Conservation (phyloP, 805 yeast species). For the Alloascoidea hylecoeti region DNA sequence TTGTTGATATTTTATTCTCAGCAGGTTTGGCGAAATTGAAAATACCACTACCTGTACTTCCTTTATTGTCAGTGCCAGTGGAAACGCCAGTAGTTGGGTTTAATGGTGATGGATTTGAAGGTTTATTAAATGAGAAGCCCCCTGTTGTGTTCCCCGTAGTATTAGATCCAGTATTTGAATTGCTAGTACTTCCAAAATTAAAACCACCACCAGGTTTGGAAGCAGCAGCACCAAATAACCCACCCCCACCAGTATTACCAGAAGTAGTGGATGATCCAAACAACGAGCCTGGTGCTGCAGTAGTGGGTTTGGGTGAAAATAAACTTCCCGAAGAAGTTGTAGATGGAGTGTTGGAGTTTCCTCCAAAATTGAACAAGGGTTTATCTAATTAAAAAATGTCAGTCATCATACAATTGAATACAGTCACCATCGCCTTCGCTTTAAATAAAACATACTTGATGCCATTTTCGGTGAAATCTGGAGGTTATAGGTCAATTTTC, state of each 20-base stretch:
- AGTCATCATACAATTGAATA: neutral
- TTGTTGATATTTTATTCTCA: neutral
- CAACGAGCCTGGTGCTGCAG: too few relatives aligned
- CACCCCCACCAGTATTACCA: neutral
- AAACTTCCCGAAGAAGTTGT: too few relatives aligned
- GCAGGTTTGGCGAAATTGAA: neutral
- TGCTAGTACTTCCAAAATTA: too few relatives aligned
- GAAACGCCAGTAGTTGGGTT: slow-evolving; percentile 1
- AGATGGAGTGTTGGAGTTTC: too few relatives aligned
- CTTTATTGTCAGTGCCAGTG: neutral
- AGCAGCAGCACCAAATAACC: too few relatives aligned
- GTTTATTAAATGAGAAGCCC: neutral
- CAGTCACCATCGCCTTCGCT: neutral
- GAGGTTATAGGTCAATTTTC: neutral
- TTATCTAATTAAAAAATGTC: neutral
- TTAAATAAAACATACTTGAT: neutral
- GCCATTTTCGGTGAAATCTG: neutral
- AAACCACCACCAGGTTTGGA: too few relatives aligned
- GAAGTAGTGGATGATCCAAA: too few relatives aligned
- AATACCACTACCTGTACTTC: neutral
- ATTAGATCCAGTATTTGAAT: neutral
- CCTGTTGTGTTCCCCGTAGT: neutral
- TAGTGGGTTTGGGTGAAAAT: too few relatives aligned
- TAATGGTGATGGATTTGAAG: neutral
- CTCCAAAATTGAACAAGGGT: neutral